Evolutionary conservation across 768 basidiomycete species (phyloP).

Genomic region (Exidia glandulosa): DNA sequence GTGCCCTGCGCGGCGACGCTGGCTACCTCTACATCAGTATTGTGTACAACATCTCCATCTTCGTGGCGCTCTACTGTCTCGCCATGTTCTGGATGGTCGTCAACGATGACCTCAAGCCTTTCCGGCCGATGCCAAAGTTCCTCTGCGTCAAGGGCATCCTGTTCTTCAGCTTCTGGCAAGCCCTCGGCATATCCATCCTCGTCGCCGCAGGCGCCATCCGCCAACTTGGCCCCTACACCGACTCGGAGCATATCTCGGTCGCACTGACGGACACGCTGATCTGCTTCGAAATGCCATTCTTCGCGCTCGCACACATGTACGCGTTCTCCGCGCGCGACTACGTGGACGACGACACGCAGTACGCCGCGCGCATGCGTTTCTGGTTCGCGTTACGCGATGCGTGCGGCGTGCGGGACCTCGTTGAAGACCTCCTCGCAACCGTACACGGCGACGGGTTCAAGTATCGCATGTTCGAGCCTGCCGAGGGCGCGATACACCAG

Average conservation of each 20-base stretch:
- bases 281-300: slow-evolving; percentile 95
- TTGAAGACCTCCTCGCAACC: slow-evolving; percentile 75
- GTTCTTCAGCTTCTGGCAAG: slow-evolving; percentile 99
- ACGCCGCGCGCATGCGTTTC: slow-evolving; percentile 84
- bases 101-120: slow-evolving; percentile 78
- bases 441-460: slow-evolving; percentile 84
- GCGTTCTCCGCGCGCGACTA: slow-evolving; percentile 91
- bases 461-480: slow-evolving; percentile 93
- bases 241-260: slow-evolving; percentile 80
- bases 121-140: slow-evolving; percentile 93
- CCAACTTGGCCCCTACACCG: slow-evolving; percentile 76
- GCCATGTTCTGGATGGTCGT: slow-evolving; percentile 97
- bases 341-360: slow-evolving; percentile 47
- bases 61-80: slow-evolving; percentile 74
- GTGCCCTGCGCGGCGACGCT: slow-evolving; percentile 69
- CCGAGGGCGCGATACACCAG: slow-evolving; percentile 85
- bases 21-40: slow-evolving; percentile 89
- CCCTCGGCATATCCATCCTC: slow-evolving; percentile 74
- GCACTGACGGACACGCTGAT: slow-evolving; percentile 85
- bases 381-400: slow-evolving; percentile 81
- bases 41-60: slow-evolving; percentile 75
- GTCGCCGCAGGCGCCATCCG: slow-evolving; percentile 71
- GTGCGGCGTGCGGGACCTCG: slow-evolving; percentile 75
- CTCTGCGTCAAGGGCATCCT: slow-evolving; percentile 97
- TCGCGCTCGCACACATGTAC: slow-evolving; percentile 89